Base-by-base conservation (phyloP, 352 stramenopile species). In the Phytophthora sansomeana region DNA sequence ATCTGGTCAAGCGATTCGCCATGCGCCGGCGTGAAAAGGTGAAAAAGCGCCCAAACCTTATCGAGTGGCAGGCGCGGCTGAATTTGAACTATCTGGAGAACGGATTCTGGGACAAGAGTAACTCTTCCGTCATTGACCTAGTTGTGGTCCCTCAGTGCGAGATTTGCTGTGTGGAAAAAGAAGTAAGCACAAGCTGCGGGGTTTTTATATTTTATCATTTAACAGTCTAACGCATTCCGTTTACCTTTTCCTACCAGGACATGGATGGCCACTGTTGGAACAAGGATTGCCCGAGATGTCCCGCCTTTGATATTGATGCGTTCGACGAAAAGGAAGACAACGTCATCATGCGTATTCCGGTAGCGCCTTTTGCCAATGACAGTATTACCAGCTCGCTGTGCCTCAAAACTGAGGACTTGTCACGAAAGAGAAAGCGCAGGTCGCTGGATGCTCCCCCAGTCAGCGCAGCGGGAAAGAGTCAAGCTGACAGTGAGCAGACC, bases 11-110 rank as follows among this genome's bases (percentile, higher is more conserved):
- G 69, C 80, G 84, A 17, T 93, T 95, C 19, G 78, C 90, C 43
- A 89, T 92, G 81, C 83, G 89, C 42, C 83, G 84, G 13, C 83
- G 86, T 14, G 89, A 96, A 33, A 91, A 90, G 28, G 62, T 95
- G 7, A 96, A 96, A 55, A 89, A 92, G 47, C 86, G 89, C 10
- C 89, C 89, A n/a, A 94, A 96, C 42, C 62, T 96, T 8, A 80
- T 82, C 1, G 87, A 90, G 28, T 96, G 81, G 82, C 80, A 89
- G 62, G 80, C 83, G 8, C 76, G 84, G 17, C 74, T 95, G 13
- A 80, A 96, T 47, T 55, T 89, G 24, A 79, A 87, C 47, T 82
- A 86, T 38, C 63, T 83, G 14, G 85, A 83, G 28, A 88, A 74
- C 42, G 83, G 81, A 5, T 68, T 74, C 28, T 76, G 71, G 21